A percentile compares a stretch with the other conserved stretches of the same genome.
Evolutionary conservation across 768 basidiomycete species (phyloP).

Genomic region (Gloeostereum incarnatum): DNA sequence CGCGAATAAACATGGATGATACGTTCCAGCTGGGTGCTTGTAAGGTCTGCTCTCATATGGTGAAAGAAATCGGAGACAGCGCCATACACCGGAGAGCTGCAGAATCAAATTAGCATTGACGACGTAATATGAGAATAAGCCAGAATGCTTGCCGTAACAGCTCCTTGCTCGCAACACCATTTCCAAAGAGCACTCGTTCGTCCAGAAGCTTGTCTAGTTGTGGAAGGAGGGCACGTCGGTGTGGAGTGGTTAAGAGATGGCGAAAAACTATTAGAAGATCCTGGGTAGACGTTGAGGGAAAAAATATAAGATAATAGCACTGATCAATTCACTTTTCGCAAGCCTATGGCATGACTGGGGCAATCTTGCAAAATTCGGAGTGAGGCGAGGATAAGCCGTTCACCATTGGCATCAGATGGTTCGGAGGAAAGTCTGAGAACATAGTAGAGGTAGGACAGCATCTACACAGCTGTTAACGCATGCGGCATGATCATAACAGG

Average conservation of each 20-base stretch:
- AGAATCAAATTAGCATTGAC: slow-evolving; percentile 5
- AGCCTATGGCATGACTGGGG: slow-evolving; percentile 72
- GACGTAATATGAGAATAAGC: slow-evolving; percentile 4
- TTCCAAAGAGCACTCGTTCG: slow-evolving; percentile 83
- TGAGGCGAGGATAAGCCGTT: slow-evolving; percentile 70
- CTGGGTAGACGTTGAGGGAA: slow-evolving; percentile 27
- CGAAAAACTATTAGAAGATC: slow-evolving; percentile 90
- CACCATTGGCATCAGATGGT: slow-evolving; percentile 66
- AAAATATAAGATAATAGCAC: background rate
- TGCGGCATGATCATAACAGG: background rate
- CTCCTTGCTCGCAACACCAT: slow-evolving; percentile 77
- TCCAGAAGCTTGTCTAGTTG: slow-evolving; percentile 88
- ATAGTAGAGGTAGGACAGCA: slow-evolving; percentile 88
- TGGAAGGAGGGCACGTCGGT: slow-evolving; percentile 68
- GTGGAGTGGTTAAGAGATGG: slow-evolving; percentile 74
- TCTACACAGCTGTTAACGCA: slow-evolving; percentile 29
- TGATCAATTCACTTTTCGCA: slow-evolving; percentile 58
- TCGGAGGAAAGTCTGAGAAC: slow-evolving; percentile 58
- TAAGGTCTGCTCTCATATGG: slow-evolving; percentile 79
- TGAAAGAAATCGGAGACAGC: slow-evolving; percentile 91
- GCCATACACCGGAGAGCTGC: slow-evolving; percentile 72
- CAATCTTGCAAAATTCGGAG: slow-evolving; percentile 91
- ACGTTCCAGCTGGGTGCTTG: slow-evolving; percentile 61
- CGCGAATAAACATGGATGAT: slow-evolving; percentile 82
- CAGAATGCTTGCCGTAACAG: slow-evolving; percentile 51